A percentile compares a stretch with the other conserved stretches of the same genome.
These are phyloP conservation scores for Leccinellum rugosiceps DNA, from an alignment of 768 basidiomycete genomes.

Conservation along the genomic window DNA sequence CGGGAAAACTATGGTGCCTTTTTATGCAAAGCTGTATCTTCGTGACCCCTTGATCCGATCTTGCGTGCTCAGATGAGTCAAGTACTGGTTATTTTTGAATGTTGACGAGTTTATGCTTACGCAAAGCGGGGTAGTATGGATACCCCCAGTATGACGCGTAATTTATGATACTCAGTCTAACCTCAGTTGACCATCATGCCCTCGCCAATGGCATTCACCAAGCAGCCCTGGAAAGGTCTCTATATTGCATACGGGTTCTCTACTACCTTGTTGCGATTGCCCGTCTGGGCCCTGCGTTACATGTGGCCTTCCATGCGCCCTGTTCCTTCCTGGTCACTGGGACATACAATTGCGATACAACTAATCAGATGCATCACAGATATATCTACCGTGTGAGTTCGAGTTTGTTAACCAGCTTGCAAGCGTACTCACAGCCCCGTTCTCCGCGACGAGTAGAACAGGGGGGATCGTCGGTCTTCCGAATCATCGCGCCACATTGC, in stretches of 20 bases:
- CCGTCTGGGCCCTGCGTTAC: slow-evolving; percentile 44
- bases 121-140: not conserved
- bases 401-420: not conserved
- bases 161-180: too few relatives aligned
- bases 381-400: slow-evolving; percentile 20
- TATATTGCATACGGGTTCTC: slow-evolving; percentile 45
- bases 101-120: not conserved
- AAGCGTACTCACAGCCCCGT: not conserved
- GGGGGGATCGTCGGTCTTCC: slow-evolving; percentile 6
- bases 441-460: slow-evolving; percentile 4
- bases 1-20: not conserved
- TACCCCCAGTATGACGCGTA: not conserved
- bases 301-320: slow-evolving; percentile 38
- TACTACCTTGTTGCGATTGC: slow-evolving; percentile 42
- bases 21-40: not conserved
- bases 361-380: slow-evolving; percentile 27
- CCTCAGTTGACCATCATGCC: slow-evolving; percentile 6
- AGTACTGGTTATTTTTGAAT: not conserved
- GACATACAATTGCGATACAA: slow-evolving; percentile 37
- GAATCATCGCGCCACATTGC: slow-evolving; percentile 8
- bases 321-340: slow-evolving; percentile 44
- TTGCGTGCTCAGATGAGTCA: not conserved
- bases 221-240: slow-evolving; percentile 48
- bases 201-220: slow-evolving; percentile 1
- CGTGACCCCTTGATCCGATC: not conserved